Conservation (phyloP, 164 flowering plant species). For the Liriodendron chinense region DNA sequence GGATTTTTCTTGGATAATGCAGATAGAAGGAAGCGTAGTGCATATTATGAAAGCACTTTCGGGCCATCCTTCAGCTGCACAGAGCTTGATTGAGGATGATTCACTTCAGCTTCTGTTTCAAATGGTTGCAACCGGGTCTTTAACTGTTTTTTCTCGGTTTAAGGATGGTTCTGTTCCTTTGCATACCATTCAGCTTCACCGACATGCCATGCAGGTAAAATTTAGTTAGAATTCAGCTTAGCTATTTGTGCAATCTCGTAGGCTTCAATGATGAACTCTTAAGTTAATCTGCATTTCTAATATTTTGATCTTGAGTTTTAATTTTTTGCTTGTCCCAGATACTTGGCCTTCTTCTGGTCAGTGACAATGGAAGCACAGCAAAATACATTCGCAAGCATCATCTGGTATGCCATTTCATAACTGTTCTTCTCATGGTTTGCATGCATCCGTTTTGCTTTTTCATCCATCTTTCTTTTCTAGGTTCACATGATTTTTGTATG, state of each 20-base stretch:
- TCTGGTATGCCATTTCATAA: conserved; percentile 53
- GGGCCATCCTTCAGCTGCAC: conserved; percentile 91
- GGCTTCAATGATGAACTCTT: background rate
- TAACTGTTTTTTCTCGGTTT: conserved; percentile 60
- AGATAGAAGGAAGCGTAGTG: conserved; percentile 94
- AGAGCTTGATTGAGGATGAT: conserved; percentile 91
- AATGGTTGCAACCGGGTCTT: conserved; percentile 91
- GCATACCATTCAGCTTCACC: conserved; percentile 92
- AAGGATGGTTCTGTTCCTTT: conserved; percentile 79
- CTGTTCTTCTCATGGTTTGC: background rate
- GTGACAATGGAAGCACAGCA: conserved; percentile 96
- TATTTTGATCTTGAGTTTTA: background rate
- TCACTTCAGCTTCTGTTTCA: conserved; percentile 85
- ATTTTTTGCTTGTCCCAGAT: conserved; percentile 45
- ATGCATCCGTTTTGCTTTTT: background rate
- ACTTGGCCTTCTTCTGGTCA: conserved; percentile 89
- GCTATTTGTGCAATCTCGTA: background rate
- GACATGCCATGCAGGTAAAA: conserved; percentile 98
- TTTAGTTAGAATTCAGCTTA: background rate
- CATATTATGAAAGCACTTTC: conserved; percentile 99
- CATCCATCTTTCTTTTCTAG: background rate
- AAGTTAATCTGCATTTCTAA: background rate
- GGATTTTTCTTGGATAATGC: conserved; percentile 19
- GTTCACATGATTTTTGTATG: background rate
- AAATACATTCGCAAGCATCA: conserved; percentile 89